phyloP scores from a whole-genome alignment of 306 rosid species.

The Quercus rubra region DNA sequence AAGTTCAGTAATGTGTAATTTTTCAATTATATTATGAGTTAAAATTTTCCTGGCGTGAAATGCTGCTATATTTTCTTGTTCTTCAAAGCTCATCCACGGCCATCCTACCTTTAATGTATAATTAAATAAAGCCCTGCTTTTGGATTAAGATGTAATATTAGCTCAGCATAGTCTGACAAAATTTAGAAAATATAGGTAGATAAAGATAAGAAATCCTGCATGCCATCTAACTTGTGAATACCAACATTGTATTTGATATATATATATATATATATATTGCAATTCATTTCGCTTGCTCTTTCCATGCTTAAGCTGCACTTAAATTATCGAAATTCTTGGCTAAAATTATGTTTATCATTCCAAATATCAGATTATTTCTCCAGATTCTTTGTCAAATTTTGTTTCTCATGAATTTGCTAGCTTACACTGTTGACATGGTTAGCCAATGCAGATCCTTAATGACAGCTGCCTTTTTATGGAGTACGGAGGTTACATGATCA shows the following conservation, averaged over 20 bases:
- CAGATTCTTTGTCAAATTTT: no score
- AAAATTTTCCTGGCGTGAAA: constrained; percentile 17
- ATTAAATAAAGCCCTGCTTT: not conserved
- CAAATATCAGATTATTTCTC: no score
- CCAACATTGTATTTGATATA: not conserved
- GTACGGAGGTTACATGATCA: no score
- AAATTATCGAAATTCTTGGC: not conserved
- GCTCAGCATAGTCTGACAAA: not conserved
- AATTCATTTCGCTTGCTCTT: not conserved
- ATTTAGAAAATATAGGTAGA: not conserved
- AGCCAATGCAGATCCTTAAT: no score
- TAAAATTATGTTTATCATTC: not conserved
- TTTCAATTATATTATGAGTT: constrained; percentile 27
- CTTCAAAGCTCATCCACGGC: not conserved
- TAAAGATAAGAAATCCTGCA: not conserved
- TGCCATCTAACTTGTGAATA: not conserved
- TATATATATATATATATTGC: no score
- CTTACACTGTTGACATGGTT: no score
- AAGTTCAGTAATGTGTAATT: constrained; percentile 52
- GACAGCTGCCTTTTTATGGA: no score
- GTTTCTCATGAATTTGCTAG: no score
- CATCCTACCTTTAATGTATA: not conserved
- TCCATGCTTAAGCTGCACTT: not conserved
- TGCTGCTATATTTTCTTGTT: constrained; percentile 4
- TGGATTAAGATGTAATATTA: not conserved